Evolutionary conservation across 2,329 filamentous ascomycete species (phyloP), one percentile per base, ranked within the genome.

Genomic region (Colletotrichum kahawae): DNA sequence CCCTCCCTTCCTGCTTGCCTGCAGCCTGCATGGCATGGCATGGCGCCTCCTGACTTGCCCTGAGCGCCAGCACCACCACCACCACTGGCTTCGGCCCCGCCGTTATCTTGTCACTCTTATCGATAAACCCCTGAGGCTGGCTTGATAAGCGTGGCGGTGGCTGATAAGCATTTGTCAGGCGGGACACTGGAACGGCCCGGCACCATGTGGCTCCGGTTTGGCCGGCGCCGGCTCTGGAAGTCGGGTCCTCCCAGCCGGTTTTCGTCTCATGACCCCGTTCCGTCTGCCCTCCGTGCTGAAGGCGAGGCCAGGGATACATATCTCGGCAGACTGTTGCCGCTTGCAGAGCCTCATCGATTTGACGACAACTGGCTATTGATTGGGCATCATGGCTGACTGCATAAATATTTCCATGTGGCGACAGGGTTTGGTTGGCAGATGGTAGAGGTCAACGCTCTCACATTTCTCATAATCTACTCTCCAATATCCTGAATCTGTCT

Each of bases 141-240:
- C 43, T 56, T 54, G 64, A 67, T 56, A 67, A 67, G 64, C 48
- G 29, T 36, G 64, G 24, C 48, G 33, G 66, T 24, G 51, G 54
- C 31, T 34, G 21, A 24, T 34, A 24, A 16, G 63, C 56, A 72
- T 75, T 75, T 75, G 72, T 72, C 69, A 72, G 63, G 43, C 62
- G 56, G 72, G 24, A 24, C 24, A 24, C 24, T 24, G 24, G 63
- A 59, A 60, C 69, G 68, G 71, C 71, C 71, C 63, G 69, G 63
- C 27, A 67, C 27, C 59, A 57, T 64, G 63, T 59, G 34, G 56
- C 43, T 63, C 69, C 63, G 73, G 54, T 73, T 18, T 68, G 69
- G 73, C 69, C 72, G 68, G 60, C 43, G 38, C 31, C 31, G 38
- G 36, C 29, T 21, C 13, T 21, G 43, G 10, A 70, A 31, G 54